These are phyloP conservation scores for Globisporangium spiculum DNA, from an alignment of 352 stramenopile species.

Conservation along the genomic window DNA sequence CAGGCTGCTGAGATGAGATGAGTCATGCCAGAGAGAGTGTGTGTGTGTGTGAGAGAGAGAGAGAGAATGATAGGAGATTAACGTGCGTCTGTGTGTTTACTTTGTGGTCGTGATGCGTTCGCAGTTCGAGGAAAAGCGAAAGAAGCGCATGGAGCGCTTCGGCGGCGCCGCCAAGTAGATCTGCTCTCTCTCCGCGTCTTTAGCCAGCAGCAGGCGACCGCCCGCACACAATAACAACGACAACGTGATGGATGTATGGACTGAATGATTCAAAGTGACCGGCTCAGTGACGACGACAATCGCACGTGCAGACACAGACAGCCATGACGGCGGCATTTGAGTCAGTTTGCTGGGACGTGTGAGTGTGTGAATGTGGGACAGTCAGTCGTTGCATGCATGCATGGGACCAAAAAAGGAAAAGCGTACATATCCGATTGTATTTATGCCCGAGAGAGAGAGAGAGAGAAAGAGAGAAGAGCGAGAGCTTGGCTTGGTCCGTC, in stretches of 20 bases:
- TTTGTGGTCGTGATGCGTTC: background rate
- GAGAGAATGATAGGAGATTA: background rate
- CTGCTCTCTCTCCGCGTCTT: too few species aligned
- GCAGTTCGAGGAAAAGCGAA: conserved; percentile 74
- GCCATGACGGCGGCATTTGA: background rate
- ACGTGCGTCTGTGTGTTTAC: background rate
- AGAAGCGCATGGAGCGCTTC: conserved; percentile 74
- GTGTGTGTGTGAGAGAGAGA: too few species aligned
- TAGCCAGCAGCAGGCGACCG: conserved; percentile 15
- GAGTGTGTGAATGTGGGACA: background rate
- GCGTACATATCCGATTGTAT: conserved; percentile 8
- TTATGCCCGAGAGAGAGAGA: conserved; percentile 7
- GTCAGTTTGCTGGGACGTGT: conserved; percentile 1
- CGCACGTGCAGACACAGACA: background rate
- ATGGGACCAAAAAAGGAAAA: background rate
- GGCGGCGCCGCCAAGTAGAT: conserved; percentile 20
- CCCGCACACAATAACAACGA: background rate
- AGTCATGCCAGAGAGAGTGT: background rate
- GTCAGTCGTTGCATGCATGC: background rate
- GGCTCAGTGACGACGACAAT: background rate
- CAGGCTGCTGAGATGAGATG: background rate
- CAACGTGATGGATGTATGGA: conserved; percentile 4
- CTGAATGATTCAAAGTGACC: background rate
- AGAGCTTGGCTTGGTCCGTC: conserved; percentile 9
- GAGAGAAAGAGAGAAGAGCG: conserved; percentile 1